Evolutionary conservation across 139 green algal species (phyloP), one percentile per base, ranked within the genome.

Genomic region (Micractinium conductrix): DNA sequence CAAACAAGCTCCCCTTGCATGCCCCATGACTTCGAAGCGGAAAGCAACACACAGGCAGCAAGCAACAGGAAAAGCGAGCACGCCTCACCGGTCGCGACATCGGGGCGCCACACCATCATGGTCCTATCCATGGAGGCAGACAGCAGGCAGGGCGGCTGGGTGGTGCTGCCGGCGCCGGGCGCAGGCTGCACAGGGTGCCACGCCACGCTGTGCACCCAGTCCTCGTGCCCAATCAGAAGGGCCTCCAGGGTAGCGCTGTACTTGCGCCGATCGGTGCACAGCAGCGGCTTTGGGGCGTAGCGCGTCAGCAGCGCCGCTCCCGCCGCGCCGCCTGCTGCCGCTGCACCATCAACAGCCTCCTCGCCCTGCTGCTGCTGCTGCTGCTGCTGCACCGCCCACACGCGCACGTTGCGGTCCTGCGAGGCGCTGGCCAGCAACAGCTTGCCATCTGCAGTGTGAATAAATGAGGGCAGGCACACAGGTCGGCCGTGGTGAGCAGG

Each of bases 51-150:
- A 58, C 12, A 14, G 48, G n/a, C n/a, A n/a, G n/a, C n/a, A n/a
- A n/a, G n/a, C n/a, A 22, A 63, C 55, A 63, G 55, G 55, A 3
- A 16, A 63, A 22, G 55, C 55, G 4, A 22, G 14, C 55, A 63
- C 14, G 55, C 28, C 73, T 19, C 83, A 92, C 88, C 90, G 78
- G 83, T 84, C 6, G 74, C 55, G 30, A 72, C 55, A 50, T 98
- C 93, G 14, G 90, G 92, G 10, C 82, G 60, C 97, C 97, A 99
- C 5, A 99, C 50, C 84, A 97, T 93, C 94, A 99, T 97, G 38
- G 95, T 98, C 21, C 97, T 89, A 87, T 99, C 97, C 95, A 99
- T 98, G 26, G 94, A 98, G 7, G 94, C 90, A 1, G 94, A 95
- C 65, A 99, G 93, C 71, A 99, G 92, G 63, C 75, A 89, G 35